Percentiles rank a stretch among this genome's conserved stretches.
phyloP scores from a whole-genome alignment of 805 yeast species.

The Candida alai region DNA sequence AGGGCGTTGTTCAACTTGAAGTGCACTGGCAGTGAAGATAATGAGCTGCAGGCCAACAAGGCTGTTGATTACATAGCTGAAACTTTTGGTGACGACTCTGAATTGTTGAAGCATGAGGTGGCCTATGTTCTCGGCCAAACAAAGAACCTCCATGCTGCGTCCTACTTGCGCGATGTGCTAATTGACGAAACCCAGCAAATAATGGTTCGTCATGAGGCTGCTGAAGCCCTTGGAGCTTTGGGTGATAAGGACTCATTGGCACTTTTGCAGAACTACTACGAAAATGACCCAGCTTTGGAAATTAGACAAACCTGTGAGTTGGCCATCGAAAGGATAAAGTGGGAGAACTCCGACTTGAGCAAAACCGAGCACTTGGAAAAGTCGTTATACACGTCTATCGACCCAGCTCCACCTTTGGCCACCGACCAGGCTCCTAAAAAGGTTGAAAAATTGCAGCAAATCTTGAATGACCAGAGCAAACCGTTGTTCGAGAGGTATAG shows the following conservation, averaged over 20 bases:
- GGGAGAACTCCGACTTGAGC: conserved; percentile 74
- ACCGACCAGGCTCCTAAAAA: conserved; percentile 44
- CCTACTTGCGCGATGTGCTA: conserved; percentile 69
- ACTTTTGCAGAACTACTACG: conserved; percentile 57
- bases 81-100: conserved; percentile 77
- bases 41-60: conserved; percentile 48
- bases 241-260: conserved; percentile 74
- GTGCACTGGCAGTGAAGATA: conserved; percentile 74
- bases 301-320: conserved; percentile 97
- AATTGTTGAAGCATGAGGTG: conserved; percentile 92
- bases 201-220: conserved; percentile 99
- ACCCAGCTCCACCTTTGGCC: conserved; percentile 98
- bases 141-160: conserved; percentile 74
- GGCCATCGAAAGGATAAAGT: conserved; percentile 89
- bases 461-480: conserved; percentile 70
- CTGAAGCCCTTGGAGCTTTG: conserved; percentile 96
- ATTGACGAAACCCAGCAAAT: conserved; percentile 65
- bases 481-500: conserved; percentile 93
- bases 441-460: conserved; percentile 59
- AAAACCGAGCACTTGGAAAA: conserved; percentile 68
- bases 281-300: conserved; percentile 77
- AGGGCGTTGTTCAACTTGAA: conserved; percentile 92
- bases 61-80: conserved; percentile 84
- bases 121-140: conserved; percentile 98
- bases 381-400: conserved; percentile 82